Percentiles rank a stretch among this genome's conserved stretches.
These are phyloP conservation scores for Tolypocladium amazonense DNA, from an alignment of 2,329 filamentous ascomycete species.

Conservation along the genomic window DNA sequence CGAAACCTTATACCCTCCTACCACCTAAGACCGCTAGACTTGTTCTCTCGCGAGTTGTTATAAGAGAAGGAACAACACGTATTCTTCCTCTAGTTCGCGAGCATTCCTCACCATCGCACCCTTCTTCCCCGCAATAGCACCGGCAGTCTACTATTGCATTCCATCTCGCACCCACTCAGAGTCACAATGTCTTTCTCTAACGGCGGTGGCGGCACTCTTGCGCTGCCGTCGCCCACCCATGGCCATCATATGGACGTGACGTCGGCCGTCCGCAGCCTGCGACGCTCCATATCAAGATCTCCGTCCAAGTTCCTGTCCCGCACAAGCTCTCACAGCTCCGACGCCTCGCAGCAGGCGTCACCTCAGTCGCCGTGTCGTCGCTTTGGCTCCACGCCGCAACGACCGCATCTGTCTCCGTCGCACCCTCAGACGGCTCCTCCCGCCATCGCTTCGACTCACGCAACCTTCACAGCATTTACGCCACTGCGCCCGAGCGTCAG, in stretches of 20 bases:
- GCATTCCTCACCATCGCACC: constrained; percentile 15
- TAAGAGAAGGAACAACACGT: not conserved
- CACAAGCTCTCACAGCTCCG: constrained; percentile 34
- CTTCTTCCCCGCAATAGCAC: constrained; percentile 10
- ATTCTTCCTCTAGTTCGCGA: constrained; percentile 1
- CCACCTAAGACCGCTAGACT: not conserved
- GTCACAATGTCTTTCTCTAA: constrained; percentile 47
- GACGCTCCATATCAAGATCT: constrained; percentile 84
- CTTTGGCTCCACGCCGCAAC: constrained; percentile 25
- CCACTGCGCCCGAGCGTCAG: constrained; percentile 58
- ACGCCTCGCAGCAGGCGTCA: constrained; percentile 33
- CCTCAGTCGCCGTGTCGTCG: constrained; percentile 43
- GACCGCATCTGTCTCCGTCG: constrained; percentile 19
- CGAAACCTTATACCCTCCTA: not conserved
- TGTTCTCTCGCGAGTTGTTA: not conserved
- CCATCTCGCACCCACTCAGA: constrained; percentile 12
- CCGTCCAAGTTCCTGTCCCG: constrained; percentile 73
- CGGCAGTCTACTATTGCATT: constrained; percentile 11
- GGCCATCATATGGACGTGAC: constrained; percentile 74
- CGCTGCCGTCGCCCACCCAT: constrained; percentile 77
- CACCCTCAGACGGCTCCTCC: constrained; percentile 25
- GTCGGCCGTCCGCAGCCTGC: constrained; percentile 69
- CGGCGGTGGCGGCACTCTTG: constrained; percentile 63
- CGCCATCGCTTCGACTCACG: constrained; percentile 16
- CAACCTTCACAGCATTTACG: constrained; percentile 40